Percentiles rank a stretch among this genome's conserved stretches.
Evolutionary conservation across 495 filamentous ascomycete species (phyloP).

Genomic region (Hypoxylon intermedium): DNA sequence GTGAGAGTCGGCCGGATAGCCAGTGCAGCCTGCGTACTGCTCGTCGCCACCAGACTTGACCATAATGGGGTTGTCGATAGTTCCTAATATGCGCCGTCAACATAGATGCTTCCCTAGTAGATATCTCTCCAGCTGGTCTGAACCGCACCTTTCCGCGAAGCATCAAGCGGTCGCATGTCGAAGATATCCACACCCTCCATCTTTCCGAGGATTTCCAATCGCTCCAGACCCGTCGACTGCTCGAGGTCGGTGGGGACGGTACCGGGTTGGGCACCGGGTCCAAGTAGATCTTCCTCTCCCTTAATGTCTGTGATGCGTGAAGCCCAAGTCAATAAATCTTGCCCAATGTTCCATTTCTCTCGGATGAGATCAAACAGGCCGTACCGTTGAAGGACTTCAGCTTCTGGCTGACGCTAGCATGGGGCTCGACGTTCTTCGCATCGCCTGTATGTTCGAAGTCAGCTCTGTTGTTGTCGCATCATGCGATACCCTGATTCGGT

Average conservation of each 20-base stretch:
- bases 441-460: conserved; percentile 36
- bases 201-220: conserved; percentile 98
- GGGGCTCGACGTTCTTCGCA: conserved; percentile 40
- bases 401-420: conserved; percentile 28
- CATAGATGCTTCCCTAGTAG: background rate
- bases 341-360: conserved; percentile 4
- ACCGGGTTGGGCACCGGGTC: conserved; percentile 80
- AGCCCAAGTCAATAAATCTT: conserved; percentile 31
- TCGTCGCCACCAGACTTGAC: conserved; percentile 92
- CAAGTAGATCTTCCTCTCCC: conserved; percentile 77
- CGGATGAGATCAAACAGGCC: conserved; percentile 7
- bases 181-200: conserved; percentile 98
- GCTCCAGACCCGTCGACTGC: conserved; percentile 95
- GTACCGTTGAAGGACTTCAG: conserved; percentile 41
- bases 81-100: conserved; percentile 64
- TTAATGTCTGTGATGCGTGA: conserved; percentile 73
- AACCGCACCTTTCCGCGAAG: conserved; percentile 78
- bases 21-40: conserved; percentile 96
- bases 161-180: conserved; percentile 95
- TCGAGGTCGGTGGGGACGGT: conserved; percentile 91
- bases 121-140: background rate
- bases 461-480: conserved; percentile 34
- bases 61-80: conserved; percentile 85
- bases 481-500: conserved; percentile 22
- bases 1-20: conserved; percentile 90